These are phyloP conservation scores for Usnea hakonensis DNA, from an alignment of 495 filamentous ascomycete genomes.

Conservation along the genomic window DNA sequence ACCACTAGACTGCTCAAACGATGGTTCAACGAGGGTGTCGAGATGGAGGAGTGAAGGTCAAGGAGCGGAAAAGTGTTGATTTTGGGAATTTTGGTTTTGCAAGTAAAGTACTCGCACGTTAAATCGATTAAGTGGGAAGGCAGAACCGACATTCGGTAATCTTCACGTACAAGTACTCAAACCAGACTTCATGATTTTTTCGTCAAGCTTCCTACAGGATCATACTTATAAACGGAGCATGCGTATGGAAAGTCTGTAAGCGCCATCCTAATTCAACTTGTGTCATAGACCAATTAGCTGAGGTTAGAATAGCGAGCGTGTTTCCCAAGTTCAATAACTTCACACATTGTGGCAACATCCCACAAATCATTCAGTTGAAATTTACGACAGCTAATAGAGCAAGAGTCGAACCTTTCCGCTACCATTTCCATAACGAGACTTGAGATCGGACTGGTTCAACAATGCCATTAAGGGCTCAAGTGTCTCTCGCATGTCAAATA, in stretches of 20 bases:
- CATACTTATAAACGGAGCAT: not conserved
- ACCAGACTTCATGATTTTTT: not conserved
- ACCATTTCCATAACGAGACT: constrained; percentile 53
- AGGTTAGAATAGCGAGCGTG: not conserved
- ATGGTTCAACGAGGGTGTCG: not conserved
- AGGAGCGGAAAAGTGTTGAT: constrained; percentile 6
- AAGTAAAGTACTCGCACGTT: not conserved
- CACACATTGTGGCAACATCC: not conserved
- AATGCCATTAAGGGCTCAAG: constrained; percentile 65
- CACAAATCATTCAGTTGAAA: not conserved
- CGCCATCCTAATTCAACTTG: not conserved
- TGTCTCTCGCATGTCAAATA: constrained; percentile 90
- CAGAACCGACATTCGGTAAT: constrained; percentile 1
- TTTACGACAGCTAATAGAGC: constrained; percentile 41
- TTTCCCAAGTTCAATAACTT: not conserved
- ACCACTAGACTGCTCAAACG: not conserved
- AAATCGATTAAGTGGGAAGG: constrained; percentile 3
- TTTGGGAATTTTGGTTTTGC: not conserved
- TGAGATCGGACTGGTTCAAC: constrained; percentile 58
- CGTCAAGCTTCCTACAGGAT: not conserved
- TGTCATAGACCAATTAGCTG: not conserved
- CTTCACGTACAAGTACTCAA: not conserved
- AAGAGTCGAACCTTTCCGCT: constrained; percentile 48
- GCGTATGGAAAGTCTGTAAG: not conserved
- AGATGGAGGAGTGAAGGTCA: not conserved